These are phyloP conservation scores for Mantamonas sphyraenae DNA, from an alignment of 78 protist species.

Conservation along the genomic window DNA sequence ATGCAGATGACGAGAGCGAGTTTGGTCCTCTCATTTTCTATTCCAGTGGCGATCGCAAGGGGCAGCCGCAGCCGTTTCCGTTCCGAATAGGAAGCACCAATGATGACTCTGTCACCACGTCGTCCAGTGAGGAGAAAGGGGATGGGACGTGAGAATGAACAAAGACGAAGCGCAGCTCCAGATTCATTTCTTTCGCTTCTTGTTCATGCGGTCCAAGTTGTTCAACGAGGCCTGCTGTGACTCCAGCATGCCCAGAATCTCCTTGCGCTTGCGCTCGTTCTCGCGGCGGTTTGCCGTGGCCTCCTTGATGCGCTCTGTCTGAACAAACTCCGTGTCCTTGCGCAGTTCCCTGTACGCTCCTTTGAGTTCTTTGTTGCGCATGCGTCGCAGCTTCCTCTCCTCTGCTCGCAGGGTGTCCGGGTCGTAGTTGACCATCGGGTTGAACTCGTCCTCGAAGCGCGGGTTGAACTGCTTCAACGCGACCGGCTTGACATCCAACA, in stretches of 20 bases:
- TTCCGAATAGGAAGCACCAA: too few species aligned
- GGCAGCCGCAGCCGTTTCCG: background rate
- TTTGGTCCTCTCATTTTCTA: constrained; percentile 20
- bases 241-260: too few species aligned
- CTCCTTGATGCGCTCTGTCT: constrained; percentile 16
- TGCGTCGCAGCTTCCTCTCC: constrained; percentile 4
- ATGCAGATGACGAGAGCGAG: constrained; percentile 1
- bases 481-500: constrained; percentile 14
- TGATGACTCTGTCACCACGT: too few species aligned
- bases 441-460: constrained; percentile 30
- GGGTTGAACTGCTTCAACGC: constrained; percentile 28
- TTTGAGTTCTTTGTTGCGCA: constrained; percentile 17
- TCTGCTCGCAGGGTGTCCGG: constrained; percentile 19
- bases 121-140: too few species aligned
- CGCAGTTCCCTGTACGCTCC: constrained; percentile 18
- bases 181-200: too few species aligned
- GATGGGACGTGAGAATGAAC: too few species aligned
- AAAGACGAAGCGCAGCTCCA: too few species aligned
- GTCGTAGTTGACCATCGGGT: constrained; percentile 7
- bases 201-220: too few species aligned
- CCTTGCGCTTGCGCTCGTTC: too few species aligned
- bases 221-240: too few species aligned
- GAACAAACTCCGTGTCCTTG: constrained; percentile 18
- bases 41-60: background rate
- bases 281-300: too few species aligned